Evolutionary conservation across 2,329 filamentous ascomycete species (phyloP).

Genomic region (Curvularia hawaiiensis): DNA sequence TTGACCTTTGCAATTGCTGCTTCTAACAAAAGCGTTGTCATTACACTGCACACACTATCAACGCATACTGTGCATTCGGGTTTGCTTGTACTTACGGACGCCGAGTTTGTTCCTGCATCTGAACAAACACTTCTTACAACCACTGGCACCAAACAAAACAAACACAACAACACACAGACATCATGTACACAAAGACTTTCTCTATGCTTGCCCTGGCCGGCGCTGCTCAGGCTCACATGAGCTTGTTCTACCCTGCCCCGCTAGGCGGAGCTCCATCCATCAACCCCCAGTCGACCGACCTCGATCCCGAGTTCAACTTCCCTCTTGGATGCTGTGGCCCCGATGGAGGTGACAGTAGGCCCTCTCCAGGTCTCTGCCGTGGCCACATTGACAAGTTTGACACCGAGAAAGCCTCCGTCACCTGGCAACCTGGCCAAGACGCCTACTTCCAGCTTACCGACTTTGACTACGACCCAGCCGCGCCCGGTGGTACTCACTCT

Average conservation of each 20-base stretch:
- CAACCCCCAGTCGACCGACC: constrained; percentile 32
- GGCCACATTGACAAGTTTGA: constrained; percentile 53
- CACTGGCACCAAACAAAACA: not conserved
- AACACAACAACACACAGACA: constrained; percentile 4
- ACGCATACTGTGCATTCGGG: constrained; percentile 17
- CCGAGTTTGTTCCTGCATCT: constrained; percentile 9
- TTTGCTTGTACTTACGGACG: constrained; percentile 21
- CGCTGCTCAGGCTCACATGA: constrained; percentile 49
- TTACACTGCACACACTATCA: constrained; percentile 19
- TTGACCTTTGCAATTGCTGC: constrained; percentile 26
- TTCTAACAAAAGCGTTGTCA: constrained; percentile 10
- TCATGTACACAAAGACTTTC: constrained; percentile 37
- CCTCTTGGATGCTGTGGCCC: constrained; percentile 54
- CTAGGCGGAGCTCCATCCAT: constrained; percentile 54
- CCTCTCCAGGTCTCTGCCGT: constrained; percentile 47
- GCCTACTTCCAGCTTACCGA: constrained; percentile 48
- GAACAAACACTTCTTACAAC: constrained; percentile 16
- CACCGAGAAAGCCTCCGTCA: constrained; percentile 50
- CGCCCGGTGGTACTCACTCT: constrained; percentile 50
- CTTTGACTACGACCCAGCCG: constrained; percentile 40
- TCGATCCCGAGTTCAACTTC: constrained; percentile 46
- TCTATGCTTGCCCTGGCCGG: constrained; percentile 36
- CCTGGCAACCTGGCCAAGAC: constrained; percentile 50
- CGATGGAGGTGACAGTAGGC: constrained; percentile 40
- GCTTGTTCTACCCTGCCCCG: constrained; percentile 50